Evolutionary conservation across 176 grass and related monocot genomes (phyloP).

Genomic region (Paspalum notatum): DNA sequence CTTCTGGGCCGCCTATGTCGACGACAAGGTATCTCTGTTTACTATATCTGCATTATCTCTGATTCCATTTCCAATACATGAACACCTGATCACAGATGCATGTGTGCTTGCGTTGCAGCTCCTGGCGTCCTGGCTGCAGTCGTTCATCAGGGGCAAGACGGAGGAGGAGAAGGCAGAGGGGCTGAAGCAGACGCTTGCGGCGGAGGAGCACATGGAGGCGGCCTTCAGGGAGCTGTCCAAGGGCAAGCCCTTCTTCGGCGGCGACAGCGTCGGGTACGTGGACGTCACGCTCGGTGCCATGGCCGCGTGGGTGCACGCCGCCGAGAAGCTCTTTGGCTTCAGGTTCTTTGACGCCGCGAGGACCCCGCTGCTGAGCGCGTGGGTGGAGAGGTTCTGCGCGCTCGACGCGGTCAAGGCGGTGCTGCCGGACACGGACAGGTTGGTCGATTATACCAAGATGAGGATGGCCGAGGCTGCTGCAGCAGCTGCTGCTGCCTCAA

Average conservation of each 20-base stretch:
- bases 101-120: background rate
- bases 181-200: background rate
- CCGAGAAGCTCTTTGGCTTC: background rate
- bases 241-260: slow-evolving; percentile 45
- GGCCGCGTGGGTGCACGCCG: background rate
- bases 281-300: slow-evolving; percentile 36
- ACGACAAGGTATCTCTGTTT: slow-evolving; percentile 40
- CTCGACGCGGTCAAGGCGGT: slow-evolving; percentile 26
- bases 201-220: slow-evolving; percentile 31
- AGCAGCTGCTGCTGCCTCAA: background rate
- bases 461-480: slow-evolving; percentile 17
- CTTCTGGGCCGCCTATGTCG: slow-evolving; percentile 32
- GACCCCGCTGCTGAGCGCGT: slow-evolving; percentile 27
- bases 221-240: slow-evolving; percentile 35
- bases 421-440: slow-evolving; percentile 10
- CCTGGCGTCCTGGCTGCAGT: background rate
- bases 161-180: slow-evolving; percentile 29
- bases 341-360: slow-evolving; percentile 28
- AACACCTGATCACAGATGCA: no score
- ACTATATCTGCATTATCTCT: no score
- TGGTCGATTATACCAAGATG: slow-evolving; percentile 36
- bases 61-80: no score
- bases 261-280: slow-evolving; percentile 38
- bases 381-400: slow-evolving; percentile 20
- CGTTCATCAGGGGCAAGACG: background rate